Percentiles rank a stretch among this genome's conserved stretches.
Conservation (phyloP, 768 basidiomycete species). For the Lepiota brunneoincarnata region DNA sequence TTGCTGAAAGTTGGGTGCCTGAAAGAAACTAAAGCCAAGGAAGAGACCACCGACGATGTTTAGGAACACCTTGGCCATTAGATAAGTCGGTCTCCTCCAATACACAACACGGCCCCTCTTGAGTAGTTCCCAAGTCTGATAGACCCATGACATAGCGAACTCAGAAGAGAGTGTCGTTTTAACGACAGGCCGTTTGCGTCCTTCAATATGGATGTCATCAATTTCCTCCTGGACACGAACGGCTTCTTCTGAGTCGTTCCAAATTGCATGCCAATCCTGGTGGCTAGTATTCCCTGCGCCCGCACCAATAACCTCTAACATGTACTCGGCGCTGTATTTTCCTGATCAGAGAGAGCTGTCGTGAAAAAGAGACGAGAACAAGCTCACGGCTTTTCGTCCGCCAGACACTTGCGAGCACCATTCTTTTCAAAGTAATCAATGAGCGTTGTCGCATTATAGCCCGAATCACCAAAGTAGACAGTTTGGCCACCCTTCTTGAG, state of each 20-base stretch:
- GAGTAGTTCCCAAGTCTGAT: slow-evolving; percentile 43
- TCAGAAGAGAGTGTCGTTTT: slow-evolving; percentile 33
- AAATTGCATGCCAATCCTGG: slow-evolving; percentile 56
- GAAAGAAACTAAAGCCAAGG: slow-evolving; percentile 66
- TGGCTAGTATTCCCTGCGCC: slow-evolving; percentile 55
- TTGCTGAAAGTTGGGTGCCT: slow-evolving; percentile 48
- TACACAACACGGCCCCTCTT: slow-evolving; percentile 42
- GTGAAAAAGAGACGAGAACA: no score
- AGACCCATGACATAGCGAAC: slow-evolving; percentile 53
- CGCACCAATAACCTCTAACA: slow-evolving; percentile 72
- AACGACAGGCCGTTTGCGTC: slow-evolving; percentile 40
- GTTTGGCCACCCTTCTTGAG: slow-evolving; percentile 75
- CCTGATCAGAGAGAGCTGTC: no score
- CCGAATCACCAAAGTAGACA: slow-evolving; percentile 75
- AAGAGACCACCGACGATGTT: slow-evolving; percentile 55
- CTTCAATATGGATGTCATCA: slow-evolving; percentile 47
- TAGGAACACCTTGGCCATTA: slow-evolving; percentile 55
- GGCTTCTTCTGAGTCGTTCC: slow-evolving; percentile 37
- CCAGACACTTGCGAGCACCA: slow-evolving; percentile 60
- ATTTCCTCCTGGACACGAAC: slow-evolving; percentile 34
- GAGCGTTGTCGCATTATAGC: slow-evolving; percentile 54
- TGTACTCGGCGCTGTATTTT: slow-evolving; percentile 61
- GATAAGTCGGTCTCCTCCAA: slow-evolving; percentile 62
- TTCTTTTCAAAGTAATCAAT: slow-evolving; percentile 76
- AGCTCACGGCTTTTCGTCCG: slow-evolving; percentile 73